A percentile compares a stretch with the other conserved stretches of the same genome.
These are phyloP conservation scores for Erodium maritimum DNA, from an alignment of 345 rosid species.

Conservation along the genomic window DNA sequence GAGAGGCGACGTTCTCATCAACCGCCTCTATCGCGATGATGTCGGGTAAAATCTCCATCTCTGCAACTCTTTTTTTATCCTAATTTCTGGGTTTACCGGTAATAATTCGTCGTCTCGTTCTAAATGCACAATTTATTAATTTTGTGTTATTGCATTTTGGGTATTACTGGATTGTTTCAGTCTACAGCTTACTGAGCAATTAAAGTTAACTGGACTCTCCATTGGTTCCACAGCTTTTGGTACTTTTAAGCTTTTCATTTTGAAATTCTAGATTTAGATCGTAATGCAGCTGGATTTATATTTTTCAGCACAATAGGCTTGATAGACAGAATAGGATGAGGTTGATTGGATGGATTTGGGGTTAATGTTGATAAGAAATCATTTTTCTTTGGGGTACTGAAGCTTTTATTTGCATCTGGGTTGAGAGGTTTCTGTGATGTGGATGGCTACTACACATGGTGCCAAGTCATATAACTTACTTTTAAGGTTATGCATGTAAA, in stretches of 20 bases:
- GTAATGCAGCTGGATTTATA: not conserved
- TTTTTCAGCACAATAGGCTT: too few species aligned
- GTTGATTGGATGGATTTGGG: not conserved
- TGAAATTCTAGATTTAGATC: not conserved
- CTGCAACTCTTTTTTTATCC: not conserved
- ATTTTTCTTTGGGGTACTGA: not conserved
- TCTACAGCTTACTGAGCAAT: too few species aligned
- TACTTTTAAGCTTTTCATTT: not conserved
- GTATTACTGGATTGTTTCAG: too few species aligned
- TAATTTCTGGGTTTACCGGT: not conserved
- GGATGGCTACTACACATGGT: not conserved
- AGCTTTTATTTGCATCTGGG: not conserved
- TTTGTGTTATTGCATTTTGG: too few species aligned
- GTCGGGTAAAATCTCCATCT: slow-evolving; percentile 50
- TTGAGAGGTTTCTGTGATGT: not conserved
- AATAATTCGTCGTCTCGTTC: too few species aligned
- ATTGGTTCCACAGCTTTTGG: not conserved
- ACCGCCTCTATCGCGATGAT: slow-evolving; percentile 94
- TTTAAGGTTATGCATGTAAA: not conserved
- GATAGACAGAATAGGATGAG: not conserved
- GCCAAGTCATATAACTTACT: not conserved
- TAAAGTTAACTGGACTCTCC: not conserved
- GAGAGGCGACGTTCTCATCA: slow-evolving; percentile 97
- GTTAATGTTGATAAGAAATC: too few species aligned
- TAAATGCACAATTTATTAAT: too few species aligned